Percentiles rank a stretch among this genome's conserved stretches.
These are phyloP conservation scores for Dendrobium nobile DNA, from an alignment of 106 monocot species.

Conservation along the genomic window DNA sequence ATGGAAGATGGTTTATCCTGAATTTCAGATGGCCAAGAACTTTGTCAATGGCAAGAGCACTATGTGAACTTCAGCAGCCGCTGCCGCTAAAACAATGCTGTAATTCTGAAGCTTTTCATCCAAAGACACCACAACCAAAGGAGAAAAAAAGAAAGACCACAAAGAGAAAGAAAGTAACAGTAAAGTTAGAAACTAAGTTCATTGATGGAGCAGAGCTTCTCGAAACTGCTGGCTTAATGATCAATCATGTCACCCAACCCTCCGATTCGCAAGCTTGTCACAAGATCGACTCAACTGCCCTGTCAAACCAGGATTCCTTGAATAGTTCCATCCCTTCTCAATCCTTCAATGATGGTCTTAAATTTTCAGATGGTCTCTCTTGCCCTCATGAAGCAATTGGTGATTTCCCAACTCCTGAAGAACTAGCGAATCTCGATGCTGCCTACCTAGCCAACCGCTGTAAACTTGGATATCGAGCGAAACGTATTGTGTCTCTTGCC, in stretches of 20 bases:
- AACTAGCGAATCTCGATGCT: constrained; percentile 48
- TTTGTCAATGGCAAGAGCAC: constrained; percentile 68
- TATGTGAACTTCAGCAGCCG: constrained; percentile 72
- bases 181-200: constrained; percentile 31
- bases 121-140: constrained; percentile 55
- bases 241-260: background rate
- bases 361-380: too few species aligned
- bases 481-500: constrained; percentile 56
- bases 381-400: constrained; percentile 11
- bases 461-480: constrained; percentile 66
- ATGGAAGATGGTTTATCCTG: background rate
- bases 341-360: background rate
- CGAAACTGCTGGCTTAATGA: background rate
- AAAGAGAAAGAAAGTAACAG: constrained; percentile 11
- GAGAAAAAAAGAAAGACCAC: constrained; percentile 38
- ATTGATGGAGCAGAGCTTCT: constrained; percentile 7
- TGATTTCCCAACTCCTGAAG: constrained; percentile 68
- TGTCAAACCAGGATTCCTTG: too few species aligned
- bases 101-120: constrained; percentile 24
- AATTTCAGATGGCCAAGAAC: constrained; percentile 63
- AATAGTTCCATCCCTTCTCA: constrained; percentile 4
- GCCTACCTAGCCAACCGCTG: constrained; percentile 42
- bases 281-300: too few species aligned
- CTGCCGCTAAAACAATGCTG: constrained; percentile 22
- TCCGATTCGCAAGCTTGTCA: background rate